Evolutionary conservation across 176 grass and related monocot genomes (phyloP).

Genomic region (Oryza punctata): DNA sequence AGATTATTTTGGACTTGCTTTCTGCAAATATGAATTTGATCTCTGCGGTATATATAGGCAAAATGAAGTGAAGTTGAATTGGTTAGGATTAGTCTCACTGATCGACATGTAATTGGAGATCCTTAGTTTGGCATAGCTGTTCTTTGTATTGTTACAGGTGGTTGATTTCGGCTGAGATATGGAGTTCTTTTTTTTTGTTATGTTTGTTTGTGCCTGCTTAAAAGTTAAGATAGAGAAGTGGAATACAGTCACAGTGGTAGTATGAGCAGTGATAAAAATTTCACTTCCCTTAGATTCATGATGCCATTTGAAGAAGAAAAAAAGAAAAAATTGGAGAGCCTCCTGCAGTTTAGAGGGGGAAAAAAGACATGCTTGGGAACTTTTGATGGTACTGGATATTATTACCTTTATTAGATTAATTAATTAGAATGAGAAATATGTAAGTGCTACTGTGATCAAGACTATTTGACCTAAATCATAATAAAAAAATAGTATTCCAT

Average conservation of each 20-base stretch:
- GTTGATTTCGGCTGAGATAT: constrained; percentile 12
- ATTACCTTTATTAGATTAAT: constrained; percentile 9
- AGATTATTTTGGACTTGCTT: constrained; percentile 21
- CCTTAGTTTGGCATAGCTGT: not conserved
- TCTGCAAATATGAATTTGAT: not conserved
- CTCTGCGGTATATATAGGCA: not conserved
- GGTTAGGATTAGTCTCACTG: not conserved
- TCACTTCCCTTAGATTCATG: not conserved
- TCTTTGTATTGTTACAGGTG: not conserved
- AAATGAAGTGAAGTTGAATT: not conserved
- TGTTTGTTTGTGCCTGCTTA: not conserved
- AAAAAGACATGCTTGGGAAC: not conserved
- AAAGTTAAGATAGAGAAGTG: not conserved
- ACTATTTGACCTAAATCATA: not conserved
- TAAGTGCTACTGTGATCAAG: constrained; percentile 3
- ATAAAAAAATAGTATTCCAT: constrained; percentile 5
- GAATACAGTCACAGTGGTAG: not conserved
- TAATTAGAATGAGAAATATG: not conserved
- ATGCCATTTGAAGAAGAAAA: not conserved
- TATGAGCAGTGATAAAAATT: not conserved
- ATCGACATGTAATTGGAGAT: not conserved
- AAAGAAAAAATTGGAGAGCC: not conserved
- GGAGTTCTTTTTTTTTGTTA: not conserved
- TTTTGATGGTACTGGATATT: constrained; percentile 6
- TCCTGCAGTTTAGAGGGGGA: not conserved